These are phyloP conservation scores for Sapria himalayana DNA, from an alignment of 345 rosid genomes.

Conservation along the genomic window DNA sequence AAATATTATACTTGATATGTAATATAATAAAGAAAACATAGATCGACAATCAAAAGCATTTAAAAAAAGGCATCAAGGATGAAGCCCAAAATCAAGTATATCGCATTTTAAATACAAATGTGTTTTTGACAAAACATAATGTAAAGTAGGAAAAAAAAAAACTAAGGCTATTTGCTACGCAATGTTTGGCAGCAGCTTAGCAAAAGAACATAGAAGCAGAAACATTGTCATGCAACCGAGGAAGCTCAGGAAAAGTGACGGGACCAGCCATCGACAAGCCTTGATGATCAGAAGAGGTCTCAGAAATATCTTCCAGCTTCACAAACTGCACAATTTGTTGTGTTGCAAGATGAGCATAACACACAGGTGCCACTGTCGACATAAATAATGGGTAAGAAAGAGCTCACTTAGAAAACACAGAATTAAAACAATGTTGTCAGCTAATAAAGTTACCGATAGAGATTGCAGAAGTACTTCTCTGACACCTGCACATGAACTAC, in stretches of 20 bases:
- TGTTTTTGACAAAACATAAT: too few species aligned
- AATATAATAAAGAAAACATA: too few species aligned
- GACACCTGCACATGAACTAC: conserved; percentile 36
- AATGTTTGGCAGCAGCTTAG: conserved; percentile 16
- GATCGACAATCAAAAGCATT: too few species aligned
- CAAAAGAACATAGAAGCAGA: conserved; percentile 71
- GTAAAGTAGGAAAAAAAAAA: background rate
- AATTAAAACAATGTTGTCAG: too few species aligned
- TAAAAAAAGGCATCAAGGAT: too few species aligned
- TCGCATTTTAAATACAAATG: too few species aligned
- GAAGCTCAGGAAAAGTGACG: conserved; percentile 35
- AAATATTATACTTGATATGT: too few species aligned
- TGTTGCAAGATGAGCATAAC: conserved; percentile 84
- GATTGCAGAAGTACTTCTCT: conserved; percentile 62
- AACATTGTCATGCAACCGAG: conserved; percentile 32
- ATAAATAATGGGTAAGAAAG: too few species aligned
- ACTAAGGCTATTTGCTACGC: background rate
- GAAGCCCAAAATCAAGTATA: too few species aligned
- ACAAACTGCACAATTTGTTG: conserved; percentile 51
- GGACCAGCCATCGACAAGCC: conserved; percentile 13
- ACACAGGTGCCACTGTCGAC: conserved; percentile 91
- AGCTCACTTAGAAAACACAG: too few species aligned
- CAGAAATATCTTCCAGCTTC: conserved; percentile 44
- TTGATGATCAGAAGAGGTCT: conserved; percentile 22
- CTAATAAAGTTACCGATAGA: conserved; percentile 37